Evolutionary conservation across 208 protist species (phyloP), one percentile per base, ranked within the genome.

Genomic region (Trypanosoma mega): DNA sequence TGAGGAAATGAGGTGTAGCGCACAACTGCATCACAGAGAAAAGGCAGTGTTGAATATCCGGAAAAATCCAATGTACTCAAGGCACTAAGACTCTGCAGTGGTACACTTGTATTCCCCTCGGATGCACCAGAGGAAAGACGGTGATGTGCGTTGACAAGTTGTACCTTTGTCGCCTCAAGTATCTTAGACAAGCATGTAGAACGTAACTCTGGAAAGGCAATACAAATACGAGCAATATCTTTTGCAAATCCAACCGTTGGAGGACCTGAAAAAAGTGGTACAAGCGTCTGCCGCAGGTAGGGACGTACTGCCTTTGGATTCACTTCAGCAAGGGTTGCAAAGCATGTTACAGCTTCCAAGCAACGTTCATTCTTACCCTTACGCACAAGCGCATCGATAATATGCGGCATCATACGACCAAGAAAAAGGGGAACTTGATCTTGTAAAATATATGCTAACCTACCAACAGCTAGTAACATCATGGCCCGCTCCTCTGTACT

Each of bases 101-200:
- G 72, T 26, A 76, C 68, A 44, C 47, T 44, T 20, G 64, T 67
- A 39, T 74, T 60, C 14, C 49, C 29, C 14, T 58, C 44, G 51
- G 46, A 27, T 14, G 51, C 48, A 11, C 52, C 45, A 3, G 36
- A 3, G 11, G 58, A 33, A n/a, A 53, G 31, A 27, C 63, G 71
- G 18, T 71, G 67, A 45, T 68, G 51, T 26, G 54, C 44, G 9
- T 44, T 43, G 12, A 54, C 8, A 12, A 96, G 64, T 65, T 92
- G 85, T 16, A 65, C 53, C 63, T 82, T 90, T 24, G 85, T 86
- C 14, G 81, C 67, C 31, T 93, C 82, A n/a, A 96, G 79, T 67
- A 94, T 84, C 72, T 90, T 92, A 7, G 76, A 85, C 12, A 96
- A 70, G 55, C 90, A 96, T 21, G 82, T 93, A 23, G 87, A 94